Evolutionary conservation across 139 green algal species (phyloP).

Genomic region (Chlorella vulgaris): DNA sequence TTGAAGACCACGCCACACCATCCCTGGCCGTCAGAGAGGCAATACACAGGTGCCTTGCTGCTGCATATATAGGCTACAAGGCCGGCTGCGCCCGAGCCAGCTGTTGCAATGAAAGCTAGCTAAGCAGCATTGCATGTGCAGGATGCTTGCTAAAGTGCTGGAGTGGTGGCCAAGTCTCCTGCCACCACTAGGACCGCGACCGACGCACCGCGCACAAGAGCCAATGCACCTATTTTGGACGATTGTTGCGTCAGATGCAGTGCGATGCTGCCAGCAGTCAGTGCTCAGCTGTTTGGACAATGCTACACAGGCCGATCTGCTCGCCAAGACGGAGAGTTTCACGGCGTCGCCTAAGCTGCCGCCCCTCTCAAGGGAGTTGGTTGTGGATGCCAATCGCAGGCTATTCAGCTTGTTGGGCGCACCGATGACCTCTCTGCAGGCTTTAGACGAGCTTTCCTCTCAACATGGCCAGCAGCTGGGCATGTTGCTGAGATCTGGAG

Average conservation of each 20-base stretch:
- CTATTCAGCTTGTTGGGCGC: neutral
- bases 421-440: neutral
- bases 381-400: neutral
- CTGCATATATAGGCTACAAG: neutral
- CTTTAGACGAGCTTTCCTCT: neutral
- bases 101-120: too few relatives aligned
- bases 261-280: constrained; percentile 9
- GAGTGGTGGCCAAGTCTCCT: neutral
- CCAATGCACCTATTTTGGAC: constrained; percentile 4
- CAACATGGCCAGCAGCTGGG: neutral
- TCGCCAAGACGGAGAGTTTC: too few relatives aligned
- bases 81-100: too few relatives aligned
- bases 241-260: neutral
- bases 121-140: constrained; percentile 10
- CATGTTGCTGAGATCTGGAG: neutral
- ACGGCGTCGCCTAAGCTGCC: neutral
- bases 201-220: neutral
- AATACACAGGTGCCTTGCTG: neutral
- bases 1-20: neutral
- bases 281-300: neutral
- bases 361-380: neutral
- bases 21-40: neutral
- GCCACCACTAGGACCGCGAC: neutral
- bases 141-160: constrained; percentile 18
- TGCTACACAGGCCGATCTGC: neutral